These are phyloP conservation scores for Thielaviopsis populi DNA, from an alignment of 2,329 filamentous ascomycete genomes.

Conservation along the genomic window DNA sequence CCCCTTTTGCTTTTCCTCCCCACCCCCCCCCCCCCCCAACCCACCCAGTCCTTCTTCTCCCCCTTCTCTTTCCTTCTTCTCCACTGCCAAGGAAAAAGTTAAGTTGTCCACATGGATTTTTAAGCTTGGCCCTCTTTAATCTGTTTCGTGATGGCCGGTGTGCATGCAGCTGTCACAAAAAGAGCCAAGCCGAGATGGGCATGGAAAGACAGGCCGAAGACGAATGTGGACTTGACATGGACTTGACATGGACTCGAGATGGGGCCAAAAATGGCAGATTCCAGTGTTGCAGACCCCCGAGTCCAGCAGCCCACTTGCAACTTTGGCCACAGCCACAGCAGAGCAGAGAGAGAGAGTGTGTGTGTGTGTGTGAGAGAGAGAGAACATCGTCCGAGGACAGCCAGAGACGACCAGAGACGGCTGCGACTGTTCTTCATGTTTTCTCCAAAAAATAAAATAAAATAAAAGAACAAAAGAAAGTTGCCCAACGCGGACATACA, in stretches of 20 bases:
- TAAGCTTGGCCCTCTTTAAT: background rate
- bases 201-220: background rate
- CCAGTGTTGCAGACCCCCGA: background rate
- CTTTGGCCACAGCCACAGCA: too few relatives aligned
- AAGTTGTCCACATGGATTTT: background rate
- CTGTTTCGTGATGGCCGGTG: background rate
- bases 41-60: too few relatives aligned
- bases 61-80: background rate
- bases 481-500: slow-evolving; percentile 1
- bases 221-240: background rate
- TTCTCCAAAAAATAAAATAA: background rate
- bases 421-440: background rate
- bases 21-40: too few relatives aligned
- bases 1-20: too few relatives aligned
- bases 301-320: too few relatives aligned
- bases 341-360: too few relatives aligned
- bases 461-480: too few relatives aligned
- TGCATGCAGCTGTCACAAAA: background rate
- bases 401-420: background rate
- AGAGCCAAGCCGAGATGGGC: too few relatives aligned
- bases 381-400: background rate
- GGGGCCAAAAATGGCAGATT: background rate
- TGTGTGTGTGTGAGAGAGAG: too few relatives aligned
- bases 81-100: background rate
- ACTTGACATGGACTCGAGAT: background rate